A percentile compares a stretch with the other conserved stretches of the same genome.
These are phyloP conservation scores for Rhizophagus sp. DNA, from an alignment of 192 early-diverging fungal species.

Conservation along the genomic window DNA sequence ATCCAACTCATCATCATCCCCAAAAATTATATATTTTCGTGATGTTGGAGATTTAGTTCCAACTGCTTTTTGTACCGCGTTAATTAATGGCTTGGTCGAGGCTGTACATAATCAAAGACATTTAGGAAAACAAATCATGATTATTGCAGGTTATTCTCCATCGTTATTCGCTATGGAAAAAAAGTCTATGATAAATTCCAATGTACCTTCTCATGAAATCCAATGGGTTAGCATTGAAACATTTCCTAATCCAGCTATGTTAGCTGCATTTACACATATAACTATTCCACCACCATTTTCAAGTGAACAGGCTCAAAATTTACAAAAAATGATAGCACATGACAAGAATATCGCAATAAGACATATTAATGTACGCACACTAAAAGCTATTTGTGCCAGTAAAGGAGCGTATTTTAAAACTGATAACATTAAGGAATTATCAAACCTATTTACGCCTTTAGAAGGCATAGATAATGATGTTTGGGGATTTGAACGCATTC, in stretches of 20 bases:
- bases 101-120: conserved; percentile 46
- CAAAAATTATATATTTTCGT: conserved; percentile 51
- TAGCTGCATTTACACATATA: conserved; percentile 31
- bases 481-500: conserved; percentile 49
- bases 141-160: conserved; percentile 50
- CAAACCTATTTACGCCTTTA: conserved; percentile 24
- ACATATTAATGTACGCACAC: conserved; percentile 50
- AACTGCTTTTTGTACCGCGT: conserved; percentile 36
- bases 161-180: conserved; percentile 32
- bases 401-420: conserved; percentile 38
- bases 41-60: conserved; percentile 51
- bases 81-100: conserved; percentile 43
- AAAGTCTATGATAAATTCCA: conserved; percentile 1
- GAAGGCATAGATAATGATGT: conserved; percentile 39
- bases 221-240: conserved; percentile 28
- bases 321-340: conserved; percentile 31
- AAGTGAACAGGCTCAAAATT: conserved; percentile 24
- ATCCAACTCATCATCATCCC: not conserved
- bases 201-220: conserved; percentile 8
- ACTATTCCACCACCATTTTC: conserved; percentile 12
- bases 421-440: conserved; percentile 15
- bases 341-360: conserved; percentile 44
- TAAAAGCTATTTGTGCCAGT: conserved; percentile 37
- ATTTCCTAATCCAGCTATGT: conserved; percentile 38
- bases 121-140: conserved; percentile 47